Conservation (phyloP, 2,329 filamentous ascomycete genomes). For the Aspergillus sp. region DNA sequence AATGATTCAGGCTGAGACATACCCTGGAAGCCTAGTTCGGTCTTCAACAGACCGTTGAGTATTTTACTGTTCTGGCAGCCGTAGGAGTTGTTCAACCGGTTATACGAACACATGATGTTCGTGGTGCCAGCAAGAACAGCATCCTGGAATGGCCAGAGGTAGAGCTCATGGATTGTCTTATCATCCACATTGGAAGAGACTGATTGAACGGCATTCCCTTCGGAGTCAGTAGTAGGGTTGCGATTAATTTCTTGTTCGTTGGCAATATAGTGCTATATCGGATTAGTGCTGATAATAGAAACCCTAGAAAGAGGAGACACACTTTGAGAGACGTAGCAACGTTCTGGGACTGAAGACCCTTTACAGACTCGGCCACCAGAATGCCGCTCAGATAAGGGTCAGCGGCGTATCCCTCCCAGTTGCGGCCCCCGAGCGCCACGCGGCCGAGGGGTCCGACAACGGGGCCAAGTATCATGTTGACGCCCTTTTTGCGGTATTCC, state of each 20-base stretch:
- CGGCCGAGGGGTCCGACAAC: conserved; percentile 45
- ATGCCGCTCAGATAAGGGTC: conserved; percentile 45
- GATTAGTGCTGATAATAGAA: neutral
- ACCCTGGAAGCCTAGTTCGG: conserved; percentile 71
- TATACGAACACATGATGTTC: conserved; percentile 60
- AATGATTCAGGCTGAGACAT: too few relatives aligned
- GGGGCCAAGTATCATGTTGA: conserved; percentile 36
- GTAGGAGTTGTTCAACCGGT: conserved; percentile 76
- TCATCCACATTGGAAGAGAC: conserved; percentile 65
- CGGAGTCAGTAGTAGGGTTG: conserved; percentile 5
- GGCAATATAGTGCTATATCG: conserved; percentile 54
- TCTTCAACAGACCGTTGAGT: conserved; percentile 74
- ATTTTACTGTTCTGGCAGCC: conserved; percentile 76
- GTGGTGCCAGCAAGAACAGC: conserved; percentile 58
- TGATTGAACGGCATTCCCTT: conserved; percentile 22
- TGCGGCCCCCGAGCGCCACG: neutral
- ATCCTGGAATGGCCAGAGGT: conserved; percentile 67
- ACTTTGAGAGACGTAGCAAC: conserved; percentile 43
- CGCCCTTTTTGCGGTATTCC: conserved; percentile 58
- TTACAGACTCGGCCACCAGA: conserved; percentile 38
- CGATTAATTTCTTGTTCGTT: conserved; percentile 59
- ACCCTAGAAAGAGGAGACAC: accelerated
- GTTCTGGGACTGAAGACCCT: conserved; percentile 41
- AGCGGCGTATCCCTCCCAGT: conserved; percentile 33
- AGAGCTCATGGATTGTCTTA: conserved; percentile 64